Evolutionary conservation across 1,284 basidiomycete genomes (phyloP), one percentile per base, ranked within the genome.

Genomic region (Acaromyces ingoldii): DNA sequence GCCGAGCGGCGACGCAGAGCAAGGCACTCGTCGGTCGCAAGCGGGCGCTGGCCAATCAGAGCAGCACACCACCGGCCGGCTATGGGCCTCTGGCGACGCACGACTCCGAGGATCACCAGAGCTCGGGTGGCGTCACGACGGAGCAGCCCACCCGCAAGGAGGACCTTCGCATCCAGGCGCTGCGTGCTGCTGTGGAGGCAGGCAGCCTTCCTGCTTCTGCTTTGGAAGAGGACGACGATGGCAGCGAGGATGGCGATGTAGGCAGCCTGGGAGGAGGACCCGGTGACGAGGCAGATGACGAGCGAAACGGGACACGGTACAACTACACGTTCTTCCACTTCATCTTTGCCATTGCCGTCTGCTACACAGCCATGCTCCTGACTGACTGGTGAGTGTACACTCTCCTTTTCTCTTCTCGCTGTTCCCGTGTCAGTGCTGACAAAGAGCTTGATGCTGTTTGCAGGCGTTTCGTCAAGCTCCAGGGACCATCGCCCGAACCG

Each of bases 291-390:
- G 80, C 85, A 49, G 93, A 98, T 74, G 95, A 99, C 67, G 93
- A 98, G 78, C 84, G 88, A 28, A 83, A 86, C 40, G 92, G 91
- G n/a, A 95, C 91, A n/a, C 85, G 90, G 60, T 99, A 98, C 79
- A 95, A 95, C 70, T 97, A 99, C 76, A 85, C 90, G 15, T 97
- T 91, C 87, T 98, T 98, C 85, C 93, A 98, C 76, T 79, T 95
- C 75, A 96, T 98, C 72, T 99, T 98, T 76, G 85, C 88, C 43
- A 87, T 97, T 62, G 95, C 86, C 17, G 82, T 90, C 15, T 97
- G 97, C 91, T 99, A 99, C 77, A 91, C 96, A 33, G 91, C 89
- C 0, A 95, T 96, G 83, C 81, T 99, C n/a, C 79, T 99, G 57
- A 99, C 95, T 1, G 93, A 99, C 77, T 98, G 95, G 93, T 90